phyloP scores from a whole-genome alignment of 768 basidiomycete species.

The Epithele typhae region DNA sequence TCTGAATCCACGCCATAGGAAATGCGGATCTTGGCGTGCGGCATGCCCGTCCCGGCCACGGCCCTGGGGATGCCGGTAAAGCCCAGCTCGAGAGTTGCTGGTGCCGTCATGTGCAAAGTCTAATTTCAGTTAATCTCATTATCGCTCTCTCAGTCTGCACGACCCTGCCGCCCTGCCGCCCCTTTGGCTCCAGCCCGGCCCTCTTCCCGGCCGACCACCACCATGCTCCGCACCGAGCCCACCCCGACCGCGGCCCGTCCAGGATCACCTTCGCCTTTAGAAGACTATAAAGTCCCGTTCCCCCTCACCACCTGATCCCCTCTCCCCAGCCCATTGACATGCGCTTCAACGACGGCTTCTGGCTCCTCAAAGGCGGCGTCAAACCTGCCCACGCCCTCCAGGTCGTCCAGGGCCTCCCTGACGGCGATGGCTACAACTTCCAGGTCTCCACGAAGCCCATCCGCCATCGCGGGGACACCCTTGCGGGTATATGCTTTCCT shows the following conservation, averaged over 20 bases:
- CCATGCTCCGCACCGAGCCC: background rate
- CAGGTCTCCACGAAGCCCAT: constrained; percentile 60
- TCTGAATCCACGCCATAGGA: too few species aligned
- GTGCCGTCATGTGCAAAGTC: constrained; percentile 11
- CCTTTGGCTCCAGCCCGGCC: background rate
- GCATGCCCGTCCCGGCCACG: too few species aligned
- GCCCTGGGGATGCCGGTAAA: too few species aligned
- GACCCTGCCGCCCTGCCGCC: too few species aligned
- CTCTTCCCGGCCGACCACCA: background rate
- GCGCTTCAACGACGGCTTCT: constrained; percentile 75
- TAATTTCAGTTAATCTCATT: background rate
- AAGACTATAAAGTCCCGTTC: constrained; percentile 6
- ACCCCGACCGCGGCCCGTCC: background rate
- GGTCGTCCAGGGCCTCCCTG: constrained; percentile 45
- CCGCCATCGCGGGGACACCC: constrained; percentile 58
- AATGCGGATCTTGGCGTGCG: too few species aligned
- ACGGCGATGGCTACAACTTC: constrained; percentile 47
- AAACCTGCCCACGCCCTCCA: constrained; percentile 60
- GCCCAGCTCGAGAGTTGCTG: too few species aligned
- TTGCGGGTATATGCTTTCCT: constrained; percentile 39
- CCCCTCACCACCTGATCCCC: background rate
- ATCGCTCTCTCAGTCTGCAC: too few species aligned
- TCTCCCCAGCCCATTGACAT: constrained; percentile 27
- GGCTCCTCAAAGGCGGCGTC: constrained; percentile 60
- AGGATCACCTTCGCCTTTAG: background rate